These are phyloP conservation scores for Pythium plurisporium DNA, from an alignment of 352 stramenopile species.

Conservation along the genomic window DNA sequence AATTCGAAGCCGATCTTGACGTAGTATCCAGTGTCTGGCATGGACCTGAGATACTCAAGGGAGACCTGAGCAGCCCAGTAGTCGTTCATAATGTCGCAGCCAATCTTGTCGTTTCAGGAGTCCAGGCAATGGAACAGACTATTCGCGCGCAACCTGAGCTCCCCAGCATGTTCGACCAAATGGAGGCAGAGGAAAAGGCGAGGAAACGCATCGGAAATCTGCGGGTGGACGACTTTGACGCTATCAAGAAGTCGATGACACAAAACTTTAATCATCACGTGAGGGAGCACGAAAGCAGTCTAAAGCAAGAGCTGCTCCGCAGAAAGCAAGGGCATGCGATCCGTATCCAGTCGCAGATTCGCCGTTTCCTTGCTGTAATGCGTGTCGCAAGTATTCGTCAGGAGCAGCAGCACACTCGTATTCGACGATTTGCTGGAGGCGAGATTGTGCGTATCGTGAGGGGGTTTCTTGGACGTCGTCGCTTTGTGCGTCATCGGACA, in stretches of 20 bases:
- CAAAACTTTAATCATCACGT: slow-evolving; percentile 40
- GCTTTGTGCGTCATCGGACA: slow-evolving; percentile 30
- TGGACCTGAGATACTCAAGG: too few species aligned
- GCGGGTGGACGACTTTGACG: slow-evolving; percentile 40
- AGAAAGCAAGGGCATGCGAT: slow-evolving; percentile 42
- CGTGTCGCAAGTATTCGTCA: slow-evolving; percentile 31
- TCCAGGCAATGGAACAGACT: slow-evolving; percentile 29
- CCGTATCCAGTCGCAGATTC: slow-evolving; percentile 52
- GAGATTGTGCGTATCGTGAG: slow-evolving; percentile 65
- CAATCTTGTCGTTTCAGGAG: slow-evolving; percentile 18
- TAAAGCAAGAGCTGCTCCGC: slow-evolving; percentile 41
- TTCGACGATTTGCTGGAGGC: slow-evolving; percentile 43
- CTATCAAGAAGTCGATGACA: slow-evolving; percentile 42
- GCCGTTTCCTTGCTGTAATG: slow-evolving; percentile 42
- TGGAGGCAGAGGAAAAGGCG: slow-evolving; percentile 64
- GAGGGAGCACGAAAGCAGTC: slow-evolving; percentile 44
- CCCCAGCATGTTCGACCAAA: slow-evolving; percentile 70
- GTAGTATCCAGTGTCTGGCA: too few species aligned
- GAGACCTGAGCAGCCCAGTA: too few species aligned
- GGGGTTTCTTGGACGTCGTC: slow-evolving; percentile 52
- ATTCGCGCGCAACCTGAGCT: slow-evolving; percentile 42
- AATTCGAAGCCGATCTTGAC: too few species aligned
- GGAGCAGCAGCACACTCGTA: slow-evolving; percentile 34
- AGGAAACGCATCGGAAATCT: slow-evolving; percentile 37
- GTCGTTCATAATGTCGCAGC: neutral